Conservation (phyloP, 306 rosid genomes). For the Prunus padus region DNA sequence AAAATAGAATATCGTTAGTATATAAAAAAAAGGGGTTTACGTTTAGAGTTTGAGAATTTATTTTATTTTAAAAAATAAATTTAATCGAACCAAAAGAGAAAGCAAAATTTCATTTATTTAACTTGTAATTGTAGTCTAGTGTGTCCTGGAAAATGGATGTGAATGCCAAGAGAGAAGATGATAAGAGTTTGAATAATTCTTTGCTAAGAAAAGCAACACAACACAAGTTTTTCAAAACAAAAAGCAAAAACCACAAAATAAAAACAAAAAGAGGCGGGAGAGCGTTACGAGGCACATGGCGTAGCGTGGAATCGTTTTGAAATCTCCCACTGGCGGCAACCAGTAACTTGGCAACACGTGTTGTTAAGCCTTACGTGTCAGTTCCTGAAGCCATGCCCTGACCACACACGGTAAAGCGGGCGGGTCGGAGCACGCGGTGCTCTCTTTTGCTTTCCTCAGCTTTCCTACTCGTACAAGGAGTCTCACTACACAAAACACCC, state of each 20-base stretch:
- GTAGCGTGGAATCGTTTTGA: slow-evolving; percentile 33
- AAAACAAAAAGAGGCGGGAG: not conserved
- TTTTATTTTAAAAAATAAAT: not conserved
- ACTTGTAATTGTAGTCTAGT: not conserved
- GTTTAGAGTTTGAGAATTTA: too few species aligned
- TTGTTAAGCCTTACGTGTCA: slow-evolving; percentile 14
- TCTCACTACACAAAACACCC: slow-evolving; percentile 4
- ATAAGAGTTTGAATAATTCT: not conserved
- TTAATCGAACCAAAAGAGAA: not conserved
- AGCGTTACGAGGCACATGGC: slow-evolving; percentile 29
- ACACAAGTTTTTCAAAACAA: not conserved
- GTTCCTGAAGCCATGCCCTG: not conserved
- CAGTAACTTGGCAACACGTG: slow-evolving; percentile 31
- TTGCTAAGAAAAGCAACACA: not conserved
- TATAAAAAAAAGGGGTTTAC: too few species aligned
- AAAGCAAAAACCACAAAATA: not conserved
- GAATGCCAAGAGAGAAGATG: not conserved
- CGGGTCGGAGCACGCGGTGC: slow-evolving; percentile 21
- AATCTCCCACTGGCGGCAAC: slow-evolving; percentile 1
- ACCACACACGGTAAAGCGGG: not conserved
- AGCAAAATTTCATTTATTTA: not conserved
- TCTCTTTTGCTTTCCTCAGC: not conserved
- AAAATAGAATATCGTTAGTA: too few species aligned
- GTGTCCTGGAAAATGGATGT: not conserved
- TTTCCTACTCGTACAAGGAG: slow-evolving; percentile 12